A percentile compares a stretch with the other conserved stretches of the same genome.
Evolutionary conservation across 805 yeast species (phyloP).

Genomic region (Teunomyces atbi): DNA sequence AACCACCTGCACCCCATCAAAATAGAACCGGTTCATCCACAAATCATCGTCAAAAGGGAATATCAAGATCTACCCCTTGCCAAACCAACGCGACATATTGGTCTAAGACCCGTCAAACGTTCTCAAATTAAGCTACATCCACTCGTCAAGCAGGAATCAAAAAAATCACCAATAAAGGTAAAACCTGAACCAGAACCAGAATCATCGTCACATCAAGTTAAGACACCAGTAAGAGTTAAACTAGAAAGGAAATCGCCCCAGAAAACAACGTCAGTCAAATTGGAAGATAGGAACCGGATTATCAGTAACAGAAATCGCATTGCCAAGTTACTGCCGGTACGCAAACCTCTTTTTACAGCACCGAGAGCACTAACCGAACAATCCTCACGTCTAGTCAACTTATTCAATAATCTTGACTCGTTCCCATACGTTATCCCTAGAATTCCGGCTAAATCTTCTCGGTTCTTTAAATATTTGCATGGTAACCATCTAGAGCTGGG

Average conservation of each 20-base stretch:
- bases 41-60: background rate
- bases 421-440: background rate
- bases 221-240: background rate
- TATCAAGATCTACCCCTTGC: background rate
- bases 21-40: background rate
- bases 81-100: background rate
- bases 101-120: slow-evolving; percentile 1
- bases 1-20: background rate
- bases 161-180: background rate
- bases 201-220: background rate
- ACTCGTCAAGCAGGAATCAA: background rate
- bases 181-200: background rate
- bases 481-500: background rate
- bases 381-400: background rate
- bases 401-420: background rate
- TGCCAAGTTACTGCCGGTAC: background rate
- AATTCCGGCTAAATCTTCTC: slow-evolving; percentile 7
- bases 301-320: background rate
- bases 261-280: background rate
- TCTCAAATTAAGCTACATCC: background rate
- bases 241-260: background rate
- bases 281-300: background rate
- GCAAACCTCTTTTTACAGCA: background rate
- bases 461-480: slow-evolving; percentile 5
- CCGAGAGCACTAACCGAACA: background rate